These are phyloP conservation scores for Exserohilum rostratum DNA, from an alignment of 2,329 filamentous ascomycete genomes.

Conservation along the genomic window DNA sequence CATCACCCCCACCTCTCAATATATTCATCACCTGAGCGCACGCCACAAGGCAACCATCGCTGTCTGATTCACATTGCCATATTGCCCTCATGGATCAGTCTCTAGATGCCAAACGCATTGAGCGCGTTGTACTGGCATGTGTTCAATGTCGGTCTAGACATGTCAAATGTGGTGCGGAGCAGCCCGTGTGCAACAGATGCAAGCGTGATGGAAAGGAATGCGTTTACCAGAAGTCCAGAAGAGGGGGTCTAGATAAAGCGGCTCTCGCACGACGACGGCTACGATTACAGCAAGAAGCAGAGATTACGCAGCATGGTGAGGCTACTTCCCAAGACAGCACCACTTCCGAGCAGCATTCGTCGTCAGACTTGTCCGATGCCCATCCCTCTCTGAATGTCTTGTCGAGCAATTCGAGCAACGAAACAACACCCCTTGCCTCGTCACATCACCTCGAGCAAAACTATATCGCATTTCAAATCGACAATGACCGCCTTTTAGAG, in stretches of 20 bases:
- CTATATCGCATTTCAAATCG: conserved; percentile 33
- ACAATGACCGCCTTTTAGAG: conserved; percentile 35
- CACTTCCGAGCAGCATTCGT: background rate
- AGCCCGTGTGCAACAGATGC: conserved; percentile 41
- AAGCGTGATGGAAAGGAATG: conserved; percentile 43
- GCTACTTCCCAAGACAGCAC: background rate
- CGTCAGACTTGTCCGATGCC: background rate
- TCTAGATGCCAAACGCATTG: conserved; percentile 26
- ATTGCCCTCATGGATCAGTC: conserved; percentile 25
- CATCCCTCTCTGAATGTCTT: background rate
- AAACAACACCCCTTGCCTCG: background rate
- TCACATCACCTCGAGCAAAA: conserved; percentile 8
- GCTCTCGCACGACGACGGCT: conserved; percentile 37
- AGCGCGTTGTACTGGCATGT: conserved; percentile 42
- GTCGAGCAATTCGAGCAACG: background rate
- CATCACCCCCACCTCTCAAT: background rate
- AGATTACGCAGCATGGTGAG: conserved; percentile 17
- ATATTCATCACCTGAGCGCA: background rate
- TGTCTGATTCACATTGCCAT: background rate
- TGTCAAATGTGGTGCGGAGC: conserved; percentile 44
- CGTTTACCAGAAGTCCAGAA: conserved; percentile 40
- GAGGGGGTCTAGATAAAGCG: conserved; percentile 44
- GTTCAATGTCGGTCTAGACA: conserved; percentile 43
- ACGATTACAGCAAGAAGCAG: conserved; percentile 34
- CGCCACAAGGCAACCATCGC: no score